Base-by-base conservation (phyloP, 441 rosid genomes). In the Populus hybrid region DNA sequence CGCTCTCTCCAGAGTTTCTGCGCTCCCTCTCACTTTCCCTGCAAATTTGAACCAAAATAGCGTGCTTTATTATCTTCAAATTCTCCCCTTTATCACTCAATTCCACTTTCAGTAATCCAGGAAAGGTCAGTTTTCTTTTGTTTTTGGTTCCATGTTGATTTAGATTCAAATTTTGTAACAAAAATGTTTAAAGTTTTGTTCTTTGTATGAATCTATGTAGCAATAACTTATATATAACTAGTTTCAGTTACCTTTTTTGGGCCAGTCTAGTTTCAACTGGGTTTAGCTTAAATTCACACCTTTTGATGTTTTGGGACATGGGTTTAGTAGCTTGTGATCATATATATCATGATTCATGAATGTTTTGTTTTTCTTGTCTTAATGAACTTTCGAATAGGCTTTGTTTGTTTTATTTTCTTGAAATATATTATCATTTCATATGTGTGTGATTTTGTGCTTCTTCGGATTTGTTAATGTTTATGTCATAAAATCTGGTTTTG, bases 401-500 rank as follows among this genome's bases (percentile, higher is more conserved):
- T 14, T 46, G 57, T 46, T 46, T 46, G 20, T 14, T 46, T 46
- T 0, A 4, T 14, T 46, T 46, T 46, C 57, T 46, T 46, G 7
- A 46, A 46, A 46, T 50, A 5, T 14, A 12, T 50, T 54, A 54
- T 18, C 21, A 6, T 54, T 6, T 54, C 61, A 54, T 54, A 54
- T 54, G 61, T 1, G 2, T 54, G n/a, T 54, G n/a, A 54, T 54
- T 54, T 16, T 54, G 1, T 54, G 21, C 61, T 54, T 16, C 21
- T 54, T 54, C 2, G 61, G 21, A 54, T 54, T 6, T 54, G 61
- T 54, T 54, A 54, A 54, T 54, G 21, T 54, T 54, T 0, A 16
- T 54, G 61, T 54, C 21, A 54, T 54, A 54, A 54, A 54, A 54
- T 30, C 36, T 69, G 38, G 24, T 78, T 75, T 66, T 86, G 83